These are phyloP conservation scores for Candida schatavii DNA, from an alignment of 805 yeast genomes.

Conservation along the genomic window DNA sequence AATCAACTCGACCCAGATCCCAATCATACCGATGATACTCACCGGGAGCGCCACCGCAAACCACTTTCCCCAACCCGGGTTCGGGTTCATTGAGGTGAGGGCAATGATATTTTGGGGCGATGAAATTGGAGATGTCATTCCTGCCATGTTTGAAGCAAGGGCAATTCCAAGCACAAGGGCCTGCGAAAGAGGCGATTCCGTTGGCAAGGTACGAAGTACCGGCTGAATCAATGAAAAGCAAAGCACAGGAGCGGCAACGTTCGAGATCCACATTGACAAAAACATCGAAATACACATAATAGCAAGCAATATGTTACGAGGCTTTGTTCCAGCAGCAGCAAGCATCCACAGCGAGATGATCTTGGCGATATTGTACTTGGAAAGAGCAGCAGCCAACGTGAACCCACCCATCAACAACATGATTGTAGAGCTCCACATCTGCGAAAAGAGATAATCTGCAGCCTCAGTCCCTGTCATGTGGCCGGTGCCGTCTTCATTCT, in stretches of 20 bases:
- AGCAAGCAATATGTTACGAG: slow-evolving; percentile 69
- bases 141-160: slow-evolving; percentile 88
- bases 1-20: slow-evolving; percentile 72
- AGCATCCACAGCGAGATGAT: slow-evolving; percentile 78
- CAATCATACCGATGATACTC: slow-evolving; percentile 54
- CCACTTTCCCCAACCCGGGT: slow-evolving; percentile 91
- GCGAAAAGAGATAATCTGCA: slow-evolving; percentile 69
- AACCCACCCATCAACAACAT: slow-evolving; percentile 91
- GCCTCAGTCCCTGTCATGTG: slow-evolving; percentile 67
- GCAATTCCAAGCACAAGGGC: slow-evolving; percentile 91
- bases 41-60: slow-evolving; percentile 85
- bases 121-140: slow-evolving; percentile 96
- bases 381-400: slow-evolving; percentile 89
- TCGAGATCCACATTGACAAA: slow-evolving; percentile 92
- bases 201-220: slow-evolving; percentile 75
- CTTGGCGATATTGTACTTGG: slow-evolving; percentile 87
- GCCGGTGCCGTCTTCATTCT: slow-evolving; percentile 35
- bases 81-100: slow-evolving; percentile 80
- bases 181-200: slow-evolving; percentile 72
- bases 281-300: slow-evolving; percentile 85
- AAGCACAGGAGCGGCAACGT: slow-evolving; percentile 95
- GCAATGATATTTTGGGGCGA: slow-evolving; percentile 96
- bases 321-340: slow-evolving; percentile 82
- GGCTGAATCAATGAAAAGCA: slow-evolving; percentile 92
- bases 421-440: slow-evolving; percentile 96